Evolutionary conservation across 192 early-diverging fungal genomes (phyloP).

Genomic region (Chytriomyces confervae): DNA sequence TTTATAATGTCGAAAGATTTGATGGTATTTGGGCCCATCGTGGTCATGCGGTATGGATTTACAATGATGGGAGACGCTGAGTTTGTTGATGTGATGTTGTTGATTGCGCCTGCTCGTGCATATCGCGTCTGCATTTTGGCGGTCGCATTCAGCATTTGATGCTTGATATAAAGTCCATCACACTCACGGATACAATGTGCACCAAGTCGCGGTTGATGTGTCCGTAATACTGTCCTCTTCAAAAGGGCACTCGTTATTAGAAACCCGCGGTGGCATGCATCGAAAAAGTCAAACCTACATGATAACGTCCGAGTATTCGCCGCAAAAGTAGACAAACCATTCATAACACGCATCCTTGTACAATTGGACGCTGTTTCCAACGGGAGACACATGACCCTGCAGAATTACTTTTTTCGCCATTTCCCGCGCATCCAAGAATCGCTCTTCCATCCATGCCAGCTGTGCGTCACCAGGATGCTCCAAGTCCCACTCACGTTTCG

Average conservation of each 20-base stretch:
- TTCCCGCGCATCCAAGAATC: slow-evolving; percentile 28
- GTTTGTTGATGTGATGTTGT: neutral
- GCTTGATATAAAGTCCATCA: too few species aligned
- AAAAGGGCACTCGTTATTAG: too few species aligned
- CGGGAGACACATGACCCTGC: slow-evolving; percentile 54
- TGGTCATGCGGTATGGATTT: slow-evolving; percentile 43
- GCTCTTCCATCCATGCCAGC: slow-evolving; percentile 45
- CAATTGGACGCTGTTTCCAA: slow-evolving; percentile 26
- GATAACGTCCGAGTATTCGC: slow-evolving; percentile 56
- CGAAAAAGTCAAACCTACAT: slow-evolving; percentile 15
- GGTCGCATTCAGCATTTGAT: too few species aligned
- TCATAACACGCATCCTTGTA: slow-evolving; percentile 43
- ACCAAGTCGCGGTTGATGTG: slow-evolving; percentile 59
- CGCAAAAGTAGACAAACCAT: slow-evolving; percentile 46
- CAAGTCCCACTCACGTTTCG: neutral
- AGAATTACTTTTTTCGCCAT: slow-evolving; percentile 38
- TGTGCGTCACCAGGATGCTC: slow-evolving; percentile 46
- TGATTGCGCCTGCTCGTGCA: neutral
- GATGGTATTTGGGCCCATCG: slow-evolving; percentile 38
- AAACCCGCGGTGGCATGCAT: too few species aligned
- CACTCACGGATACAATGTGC: slow-evolving; percentile 27
- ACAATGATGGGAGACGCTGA: neutral
- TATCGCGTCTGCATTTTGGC: neutral
- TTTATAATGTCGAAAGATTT: slow-evolving; percentile 30
- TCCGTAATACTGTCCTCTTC: slow-evolving; percentile 56